phyloP scores from a whole-genome alignment of 164 flowering plant species.

The Santalum album region DNA sequence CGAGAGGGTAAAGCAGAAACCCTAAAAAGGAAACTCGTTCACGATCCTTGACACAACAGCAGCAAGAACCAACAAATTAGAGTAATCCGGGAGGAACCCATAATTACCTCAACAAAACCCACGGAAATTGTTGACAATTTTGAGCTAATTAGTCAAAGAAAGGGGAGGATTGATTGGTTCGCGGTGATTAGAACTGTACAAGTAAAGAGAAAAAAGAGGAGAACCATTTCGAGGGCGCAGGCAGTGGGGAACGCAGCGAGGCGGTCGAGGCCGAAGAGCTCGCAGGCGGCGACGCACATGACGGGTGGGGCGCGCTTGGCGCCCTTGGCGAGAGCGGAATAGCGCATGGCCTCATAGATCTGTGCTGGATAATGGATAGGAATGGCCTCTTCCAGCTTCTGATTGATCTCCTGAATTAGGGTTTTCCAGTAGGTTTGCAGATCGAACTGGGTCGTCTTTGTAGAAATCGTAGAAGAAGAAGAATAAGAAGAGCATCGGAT shows the following conservation, averaged over 20 bases:
- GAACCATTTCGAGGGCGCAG: constrained; percentile 92
- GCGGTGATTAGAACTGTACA: not conserved
- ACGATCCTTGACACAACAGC: too few relatives aligned
- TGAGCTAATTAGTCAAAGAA: too few relatives aligned
- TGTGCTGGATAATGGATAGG: constrained; percentile 48
- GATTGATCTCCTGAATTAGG: constrained; percentile 48
- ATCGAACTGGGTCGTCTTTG: constrained; percentile 34
- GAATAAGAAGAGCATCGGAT: constrained; percentile 24
- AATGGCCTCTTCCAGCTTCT: constrained; percentile 64
- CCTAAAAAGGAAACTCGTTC: too few relatives aligned
- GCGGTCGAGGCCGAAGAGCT: constrained; percentile 75
- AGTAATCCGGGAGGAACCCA: too few relatives aligned
- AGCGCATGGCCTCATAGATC: constrained; percentile 81
- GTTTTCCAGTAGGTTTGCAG: constrained; percentile 58
- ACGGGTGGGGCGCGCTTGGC: constrained; percentile 80
- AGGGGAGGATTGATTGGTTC: too few relatives aligned
- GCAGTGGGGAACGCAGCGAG: constrained; percentile 92
- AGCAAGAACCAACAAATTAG: too few relatives aligned
- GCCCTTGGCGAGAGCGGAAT: constrained; percentile 62
- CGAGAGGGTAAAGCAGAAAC: too few relatives aligned
- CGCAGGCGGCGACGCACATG: constrained; percentile 76
- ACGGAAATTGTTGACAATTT: too few relatives aligned
- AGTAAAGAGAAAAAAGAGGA: not conserved
- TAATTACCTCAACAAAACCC: too few relatives aligned
- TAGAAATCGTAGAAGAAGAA: constrained; percentile 6